A percentile compares a stretch with the other conserved stretches of the same genome.
Evolutionary conservation across 768 basidiomycete species (phyloP).

Genomic region (Sistotremastrum niveocremeum): DNA sequence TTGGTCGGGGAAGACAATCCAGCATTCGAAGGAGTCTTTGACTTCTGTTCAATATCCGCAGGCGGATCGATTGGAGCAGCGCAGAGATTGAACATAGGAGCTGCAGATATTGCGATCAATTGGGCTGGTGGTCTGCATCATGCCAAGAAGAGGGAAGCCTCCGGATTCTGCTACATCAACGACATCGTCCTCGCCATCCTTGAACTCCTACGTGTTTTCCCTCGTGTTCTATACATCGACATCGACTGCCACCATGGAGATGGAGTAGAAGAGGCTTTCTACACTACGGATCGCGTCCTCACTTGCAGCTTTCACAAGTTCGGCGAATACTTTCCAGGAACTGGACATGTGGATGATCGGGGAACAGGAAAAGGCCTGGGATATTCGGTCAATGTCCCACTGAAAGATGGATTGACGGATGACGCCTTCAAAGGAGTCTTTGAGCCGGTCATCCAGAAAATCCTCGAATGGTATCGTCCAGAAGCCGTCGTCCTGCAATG

Average conservation of each 20-base stretch:
- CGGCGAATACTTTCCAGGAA: conserved; percentile 89
- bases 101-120: conserved; percentile 77
- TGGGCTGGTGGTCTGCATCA: conserved; percentile 99
- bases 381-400: conserved; percentile 85
- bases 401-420: conserved; percentile 91
- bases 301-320: conserved; percentile 96
- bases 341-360: conserved; percentile 72
- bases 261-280: conserved; percentile 98
- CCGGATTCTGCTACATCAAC: conserved; percentile 98
- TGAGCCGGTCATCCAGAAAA: conserved; percentile 73
- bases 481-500: conserved; percentile 87
- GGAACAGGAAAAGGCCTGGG: conserved; percentile 76
- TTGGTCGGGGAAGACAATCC: conserved; percentile 89
- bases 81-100: conserved; percentile 61
- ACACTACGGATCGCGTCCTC: conserved; percentile 94
- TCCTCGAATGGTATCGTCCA: conserved; percentile 80
- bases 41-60: conserved; percentile 93
- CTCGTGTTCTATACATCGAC: conserved; percentile 92
- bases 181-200: conserved; percentile 92
- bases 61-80: conserved; percentile 94
- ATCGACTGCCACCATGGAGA: conserved; percentile 99
- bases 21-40: conserved; percentile 90
- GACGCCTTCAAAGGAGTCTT: conserved; percentile 82
- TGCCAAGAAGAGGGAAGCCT: conserved; percentile 97
- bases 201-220: conserved; percentile 73